phyloP scores from a whole-genome alignment of 2,329 filamentous ascomycete species.

The Chaetomium sp. region DNA sequence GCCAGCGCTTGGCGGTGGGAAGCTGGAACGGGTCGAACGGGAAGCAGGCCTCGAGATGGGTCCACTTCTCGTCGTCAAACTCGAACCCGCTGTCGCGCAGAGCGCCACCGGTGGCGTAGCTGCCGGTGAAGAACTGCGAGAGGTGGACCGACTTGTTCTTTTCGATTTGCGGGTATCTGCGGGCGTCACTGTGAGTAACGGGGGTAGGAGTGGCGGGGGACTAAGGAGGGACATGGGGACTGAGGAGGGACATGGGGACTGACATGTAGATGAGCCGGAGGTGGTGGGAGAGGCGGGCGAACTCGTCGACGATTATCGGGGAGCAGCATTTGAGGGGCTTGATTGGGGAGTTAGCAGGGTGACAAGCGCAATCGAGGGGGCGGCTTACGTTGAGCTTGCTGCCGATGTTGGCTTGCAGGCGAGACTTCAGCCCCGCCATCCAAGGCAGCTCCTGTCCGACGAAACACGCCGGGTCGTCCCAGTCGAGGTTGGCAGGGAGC shows the following conservation, averaged over 20 bases:
- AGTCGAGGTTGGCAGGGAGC: conserved; percentile 58
- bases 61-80: conserved; percentile 70
- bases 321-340: conserved; percentile 88
- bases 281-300: conserved; percentile 83
- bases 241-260: conserved; percentile 6
- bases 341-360: background rate
- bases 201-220: background rate
- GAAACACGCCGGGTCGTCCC: conserved; percentile 62
- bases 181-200: background rate
- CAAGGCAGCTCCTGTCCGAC: conserved; percentile 75
- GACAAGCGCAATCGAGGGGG: background rate
- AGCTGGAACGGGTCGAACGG: conserved; percentile 97
- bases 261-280: conserved; percentile 82
- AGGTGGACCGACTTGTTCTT: conserved; percentile 88
- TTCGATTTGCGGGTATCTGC: conserved; percentile 73
- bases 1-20: conserved; percentile 82
- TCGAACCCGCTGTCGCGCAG: conserved; percentile 56
- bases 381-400: conserved; percentile 71
- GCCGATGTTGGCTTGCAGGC: conserved; percentile 76
- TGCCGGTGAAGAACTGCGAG: conserved; percentile 65
- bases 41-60: conserved; percentile 92
- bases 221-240: background rate
- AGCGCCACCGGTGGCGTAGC: conserved; percentile 57
- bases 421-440: conserved; percentile 72
- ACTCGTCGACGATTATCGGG: conserved; percentile 85